These are phyloP conservation scores for Neopestalotiopsis rosae DNA, from an alignment of 2,329 filamentous ascomycete species.

Conservation along the genomic window DNA sequence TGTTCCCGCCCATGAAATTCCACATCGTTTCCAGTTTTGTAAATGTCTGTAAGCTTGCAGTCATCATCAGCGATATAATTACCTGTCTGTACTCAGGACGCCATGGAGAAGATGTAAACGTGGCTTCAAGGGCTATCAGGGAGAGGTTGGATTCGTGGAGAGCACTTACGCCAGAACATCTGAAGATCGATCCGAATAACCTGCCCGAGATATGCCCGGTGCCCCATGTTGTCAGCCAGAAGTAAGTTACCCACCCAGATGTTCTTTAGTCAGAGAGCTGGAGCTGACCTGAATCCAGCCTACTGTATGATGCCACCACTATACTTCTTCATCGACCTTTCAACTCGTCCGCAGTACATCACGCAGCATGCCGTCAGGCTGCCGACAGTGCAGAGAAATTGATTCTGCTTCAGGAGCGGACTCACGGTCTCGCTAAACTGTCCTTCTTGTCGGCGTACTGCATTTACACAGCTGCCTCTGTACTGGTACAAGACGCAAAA, in stretches of 20 bases:
- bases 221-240: slow-evolving; percentile 13
- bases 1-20: slow-evolving; percentile 8
- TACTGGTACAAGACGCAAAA: slow-evolving; percentile 34
- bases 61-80: slow-evolving; percentile 18
- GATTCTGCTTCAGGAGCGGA: slow-evolving; percentile 32
- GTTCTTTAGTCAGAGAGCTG: not conserved
- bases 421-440: slow-evolving; percentile 34
- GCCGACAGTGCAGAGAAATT: slow-evolving; percentile 33
- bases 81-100: slow-evolving; percentile 3
- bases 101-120: not conserved
- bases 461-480: slow-evolving; percentile 38
- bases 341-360: slow-evolving; percentile 26
- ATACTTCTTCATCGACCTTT: slow-evolving; percentile 35
- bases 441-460: slow-evolving; percentile 41
- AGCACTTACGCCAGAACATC: slow-evolving; percentile 7
- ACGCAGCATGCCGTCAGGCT: slow-evolving; percentile 30
- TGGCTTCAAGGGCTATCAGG: slow-evolving; percentile 6
- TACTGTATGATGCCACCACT: slow-evolving; percentile 30
- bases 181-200: slow-evolving; percentile 12
- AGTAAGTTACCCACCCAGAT: slow-evolving; percentile 2
- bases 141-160: slow-evolving; percentile 14
- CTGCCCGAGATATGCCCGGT: slow-evolving; percentile 6
- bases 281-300: slow-evolving; percentile 17
- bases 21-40: slow-evolving; percentile 14
- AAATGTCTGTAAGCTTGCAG: slow-evolving; percentile 10